phyloP scores from a whole-genome alignment of 441 rosid species.

The Isatis lusitanica region DNA sequence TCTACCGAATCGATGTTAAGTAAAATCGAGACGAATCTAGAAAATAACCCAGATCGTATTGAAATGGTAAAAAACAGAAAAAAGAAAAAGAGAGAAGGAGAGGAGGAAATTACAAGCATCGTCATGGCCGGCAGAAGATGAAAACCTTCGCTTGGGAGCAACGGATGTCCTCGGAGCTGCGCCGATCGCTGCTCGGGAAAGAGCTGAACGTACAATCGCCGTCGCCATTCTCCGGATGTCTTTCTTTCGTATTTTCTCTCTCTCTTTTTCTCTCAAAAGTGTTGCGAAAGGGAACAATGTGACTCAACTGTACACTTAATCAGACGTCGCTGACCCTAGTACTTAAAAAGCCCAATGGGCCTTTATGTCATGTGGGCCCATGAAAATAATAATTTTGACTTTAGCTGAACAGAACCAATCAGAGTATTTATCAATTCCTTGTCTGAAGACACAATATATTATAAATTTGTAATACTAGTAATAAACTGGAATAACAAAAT shows the following conservation, averaged over 20 bases:
- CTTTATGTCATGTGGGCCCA: not conserved
- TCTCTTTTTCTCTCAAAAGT: not conserved
- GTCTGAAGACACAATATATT: too few relatives aligned
- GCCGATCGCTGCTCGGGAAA: conserved; percentile 61
- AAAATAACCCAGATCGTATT: conserved; percentile 17
- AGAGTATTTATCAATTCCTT: too few relatives aligned
- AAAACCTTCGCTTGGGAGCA: conserved; percentile 59
- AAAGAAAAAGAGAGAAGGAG: not conserved
- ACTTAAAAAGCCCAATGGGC: not conserved
- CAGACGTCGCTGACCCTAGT: not conserved
- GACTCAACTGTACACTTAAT: not conserved
- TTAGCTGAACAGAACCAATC: too few relatives aligned
- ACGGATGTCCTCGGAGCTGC: conserved; percentile 53
- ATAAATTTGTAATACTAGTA: too few relatives aligned
- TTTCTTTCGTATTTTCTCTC: not conserved
- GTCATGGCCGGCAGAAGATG: conserved; percentile 74
- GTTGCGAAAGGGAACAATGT: not conserved
- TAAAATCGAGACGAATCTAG: not conserved
- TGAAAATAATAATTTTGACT: too few relatives aligned
- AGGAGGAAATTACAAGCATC: conserved; percentile 54
- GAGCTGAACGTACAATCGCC: conserved; percentile 71
- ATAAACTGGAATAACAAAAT: too few relatives aligned
- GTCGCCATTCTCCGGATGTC: conserved; percentile 50
- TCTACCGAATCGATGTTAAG: not conserved
- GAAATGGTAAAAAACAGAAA: not conserved